These are phyloP conservation scores for Suillus ampliporus DNA, from an alignment of 768 basidiomycete genomes.

Conservation along the genomic window DNA sequence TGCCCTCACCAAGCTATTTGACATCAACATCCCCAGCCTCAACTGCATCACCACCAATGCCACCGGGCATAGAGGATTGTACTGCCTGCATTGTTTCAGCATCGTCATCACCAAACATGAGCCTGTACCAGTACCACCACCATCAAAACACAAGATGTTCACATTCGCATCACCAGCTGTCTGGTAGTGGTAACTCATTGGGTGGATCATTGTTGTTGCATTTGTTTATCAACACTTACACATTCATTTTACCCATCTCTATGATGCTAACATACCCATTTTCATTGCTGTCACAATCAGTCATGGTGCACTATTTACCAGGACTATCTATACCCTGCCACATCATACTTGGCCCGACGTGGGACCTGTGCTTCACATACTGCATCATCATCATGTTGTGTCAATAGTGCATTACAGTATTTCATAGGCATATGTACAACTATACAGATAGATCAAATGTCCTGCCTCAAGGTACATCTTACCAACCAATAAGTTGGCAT, in stretches of 20 bases:
- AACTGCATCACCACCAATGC: constrained; percentile 66
- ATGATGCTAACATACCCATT: constrained; percentile 35
- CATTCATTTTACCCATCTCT: constrained; percentile 31
- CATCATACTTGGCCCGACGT: constrained; percentile 12
- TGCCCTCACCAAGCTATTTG: constrained; percentile 58
- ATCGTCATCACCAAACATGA: constrained; percentile 44
- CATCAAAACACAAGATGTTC: constrained; percentile 64
- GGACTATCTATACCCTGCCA: constrained; percentile 39
- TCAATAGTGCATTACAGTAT: constrained; percentile 42
- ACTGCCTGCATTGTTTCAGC: constrained; percentile 52
- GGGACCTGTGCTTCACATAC: constrained; percentile 11
- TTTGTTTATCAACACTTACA: constrained; percentile 26
- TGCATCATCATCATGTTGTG: constrained; percentile 40
- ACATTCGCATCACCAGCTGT: constrained; percentile 64
- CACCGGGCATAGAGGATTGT: constrained; percentile 55
- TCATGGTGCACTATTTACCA: constrained; percentile 34
- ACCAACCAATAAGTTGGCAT: not conserved
- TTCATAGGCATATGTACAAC: constrained; percentile 41
- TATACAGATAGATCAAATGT: constrained; percentile 12
- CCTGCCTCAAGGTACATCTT: not conserved
- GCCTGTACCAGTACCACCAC: constrained; percentile 32
- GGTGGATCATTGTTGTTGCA: constrained; percentile 19
- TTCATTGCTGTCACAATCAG: constrained; percentile 13
- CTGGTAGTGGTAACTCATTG: constrained; percentile 69
- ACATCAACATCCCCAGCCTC: constrained; percentile 62